These are phyloP conservation scores for Wallacemonas collosoma DNA, from an alignment of 208 protist genomes.

Conservation along the genomic window DNA sequence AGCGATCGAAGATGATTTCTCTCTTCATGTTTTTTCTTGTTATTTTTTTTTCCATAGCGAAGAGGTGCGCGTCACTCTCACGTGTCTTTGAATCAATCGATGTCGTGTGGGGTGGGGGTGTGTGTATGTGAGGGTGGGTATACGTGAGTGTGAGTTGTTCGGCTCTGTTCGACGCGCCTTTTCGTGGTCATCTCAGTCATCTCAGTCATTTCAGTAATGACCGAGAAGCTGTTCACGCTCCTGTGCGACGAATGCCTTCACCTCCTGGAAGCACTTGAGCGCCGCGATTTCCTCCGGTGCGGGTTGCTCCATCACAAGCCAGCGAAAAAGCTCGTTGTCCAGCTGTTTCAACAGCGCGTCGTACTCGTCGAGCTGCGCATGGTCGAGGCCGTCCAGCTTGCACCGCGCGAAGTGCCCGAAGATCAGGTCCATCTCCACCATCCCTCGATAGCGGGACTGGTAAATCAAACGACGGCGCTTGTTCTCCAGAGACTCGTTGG, in stretches of 20 bases:
- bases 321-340: constrained; percentile 86
- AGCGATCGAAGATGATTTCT: too few species aligned
- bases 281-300: constrained; percentile 51
- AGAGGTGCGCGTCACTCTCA: too few species aligned
- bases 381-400: constrained; percentile 45
- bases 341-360: constrained; percentile 82
- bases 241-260: constrained; percentile 62
- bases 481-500: constrained; percentile 54
- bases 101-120: too few species aligned
- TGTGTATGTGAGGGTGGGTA: too few species aligned
- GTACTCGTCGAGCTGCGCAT: constrained; percentile 74
- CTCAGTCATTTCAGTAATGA: constrained; percentile 18
- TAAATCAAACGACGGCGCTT: constrained; percentile 81
- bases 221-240: constrained; percentile 65
- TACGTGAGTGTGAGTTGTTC: too few species aligned
- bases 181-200: too few species aligned
- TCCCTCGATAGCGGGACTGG: constrained; percentile 85
- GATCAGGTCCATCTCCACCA: constrained; percentile 92
- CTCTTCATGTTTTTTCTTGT: too few species aligned
- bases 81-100: too few species aligned
- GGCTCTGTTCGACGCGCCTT: neutral
- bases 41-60: too few species aligned
- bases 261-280: constrained; percentile 42
- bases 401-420: constrained; percentile 78
- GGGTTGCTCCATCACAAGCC: constrained; percentile 72